Percentiles rank a stretch among this genome's conserved stretches.
Conservation (phyloP, 371 early-diverging fungal genomes). For the Basidiobolus meristosporus region DNA sequence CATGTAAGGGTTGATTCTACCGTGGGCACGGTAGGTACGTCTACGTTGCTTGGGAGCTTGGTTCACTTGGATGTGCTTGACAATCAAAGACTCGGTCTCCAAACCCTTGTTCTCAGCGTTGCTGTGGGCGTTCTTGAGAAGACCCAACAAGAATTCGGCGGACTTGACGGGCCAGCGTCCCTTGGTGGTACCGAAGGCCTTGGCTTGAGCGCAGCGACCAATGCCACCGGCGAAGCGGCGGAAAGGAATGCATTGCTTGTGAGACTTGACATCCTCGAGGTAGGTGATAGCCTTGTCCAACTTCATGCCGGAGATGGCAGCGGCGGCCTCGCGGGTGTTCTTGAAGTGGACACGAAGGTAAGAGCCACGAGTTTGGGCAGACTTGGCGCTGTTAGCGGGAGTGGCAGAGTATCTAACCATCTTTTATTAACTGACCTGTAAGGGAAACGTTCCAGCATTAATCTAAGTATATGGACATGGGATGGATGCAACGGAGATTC, state of each 20-base stretch:
- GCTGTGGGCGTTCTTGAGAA: conserved; percentile 94
- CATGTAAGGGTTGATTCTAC: conserved; percentile 95
- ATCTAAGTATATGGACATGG: too few species aligned
- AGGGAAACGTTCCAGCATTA: too few species aligned
- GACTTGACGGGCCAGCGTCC: conserved; percentile 99
- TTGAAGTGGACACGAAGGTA: conserved; percentile 96
- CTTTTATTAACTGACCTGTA: too few species aligned
- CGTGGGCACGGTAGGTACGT: conserved; percentile 98
- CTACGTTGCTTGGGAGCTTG: conserved; percentile 97
- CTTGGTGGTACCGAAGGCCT: conserved; percentile 80
- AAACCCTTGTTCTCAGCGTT: conserved; percentile 95
- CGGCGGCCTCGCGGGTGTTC: conserved; percentile 98
- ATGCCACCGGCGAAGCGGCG: conserved; percentile 94
- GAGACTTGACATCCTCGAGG: conserved; percentile 88
- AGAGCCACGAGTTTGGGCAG: conserved; percentile 85
- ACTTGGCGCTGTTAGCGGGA: too few species aligned
- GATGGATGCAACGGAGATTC: too few species aligned
- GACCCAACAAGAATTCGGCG: conserved; percentile 76
- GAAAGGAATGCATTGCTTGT: conserved; percentile 98
- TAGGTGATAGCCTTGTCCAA: conserved; percentile 87
- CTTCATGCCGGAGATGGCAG: conserved; percentile 86
- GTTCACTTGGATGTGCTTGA: conserved; percentile 95
- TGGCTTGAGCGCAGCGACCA: conserved; percentile 96
- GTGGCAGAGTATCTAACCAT: too few species aligned
- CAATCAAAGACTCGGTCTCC: conserved; percentile 63